Evolutionary conservation across 1,284 basidiomycete genomes (phyloP).

Genomic region (Naganishia cerealis): DNA sequence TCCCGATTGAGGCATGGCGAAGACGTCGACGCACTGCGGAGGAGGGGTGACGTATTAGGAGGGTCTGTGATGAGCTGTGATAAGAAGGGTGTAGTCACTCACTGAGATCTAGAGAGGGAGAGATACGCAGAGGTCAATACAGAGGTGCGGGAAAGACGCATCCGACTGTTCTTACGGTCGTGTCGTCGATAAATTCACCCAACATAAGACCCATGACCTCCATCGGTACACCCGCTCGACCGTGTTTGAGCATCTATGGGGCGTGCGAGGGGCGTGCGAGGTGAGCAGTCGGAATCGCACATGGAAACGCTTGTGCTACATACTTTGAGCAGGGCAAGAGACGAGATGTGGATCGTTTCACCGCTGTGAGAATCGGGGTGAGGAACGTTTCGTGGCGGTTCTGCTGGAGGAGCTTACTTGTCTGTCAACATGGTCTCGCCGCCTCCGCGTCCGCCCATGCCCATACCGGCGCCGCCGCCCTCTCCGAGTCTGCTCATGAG

Average conservation of each 20-base stretch:
- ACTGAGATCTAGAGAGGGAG: constrained; percentile 24
- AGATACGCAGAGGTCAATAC: not conserved
- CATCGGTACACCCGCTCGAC: constrained; percentile 90
- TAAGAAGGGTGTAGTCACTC: constrained; percentile 32
- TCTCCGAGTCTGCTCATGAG: constrained; percentile 37
- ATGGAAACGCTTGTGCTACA: constrained; percentile 36
- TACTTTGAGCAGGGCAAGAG: constrained; percentile 87
- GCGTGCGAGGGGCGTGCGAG: constrained; percentile 16
- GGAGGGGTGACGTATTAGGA: not conserved
- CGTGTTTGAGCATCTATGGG: constrained; percentile 95
- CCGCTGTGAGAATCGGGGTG: constrained; percentile 61
- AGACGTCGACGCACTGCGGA: constrained; percentile 89
- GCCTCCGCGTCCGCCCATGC: constrained; percentile 35
- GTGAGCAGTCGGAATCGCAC: not conserved
- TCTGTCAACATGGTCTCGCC: constrained; percentile 50
- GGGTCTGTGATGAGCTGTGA: not conserved
- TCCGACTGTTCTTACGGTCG: constrained; percentile 64
- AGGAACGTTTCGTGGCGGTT: not conserved
- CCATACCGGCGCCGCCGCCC: constrained; percentile 36
- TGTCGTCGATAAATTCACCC: constrained; percentile 98
- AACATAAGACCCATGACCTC: constrained; percentile 99
- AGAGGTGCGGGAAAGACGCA: not conserved
- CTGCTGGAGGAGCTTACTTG: constrained; percentile 46
- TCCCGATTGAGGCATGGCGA: constrained; percentile 99
- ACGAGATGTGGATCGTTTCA: constrained; percentile 95